phyloP scores from a whole-genome alignment of 2,329 filamentous ascomycete genomes.

The Xylariales sp. region DNA sequence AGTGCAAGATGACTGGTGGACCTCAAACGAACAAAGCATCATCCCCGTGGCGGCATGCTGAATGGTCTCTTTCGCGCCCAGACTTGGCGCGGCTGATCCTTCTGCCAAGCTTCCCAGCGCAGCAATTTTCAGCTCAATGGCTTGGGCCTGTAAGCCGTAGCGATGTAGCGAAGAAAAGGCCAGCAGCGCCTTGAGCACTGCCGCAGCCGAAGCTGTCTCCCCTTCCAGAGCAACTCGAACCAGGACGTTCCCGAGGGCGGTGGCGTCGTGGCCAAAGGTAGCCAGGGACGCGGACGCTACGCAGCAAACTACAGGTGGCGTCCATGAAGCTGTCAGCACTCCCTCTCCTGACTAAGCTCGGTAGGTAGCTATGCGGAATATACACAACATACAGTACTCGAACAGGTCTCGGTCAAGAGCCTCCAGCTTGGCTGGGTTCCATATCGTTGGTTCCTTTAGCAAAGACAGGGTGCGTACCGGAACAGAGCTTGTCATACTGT shows the following conservation, averaged over 20 bases:
- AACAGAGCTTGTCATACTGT: constrained; percentile 11
- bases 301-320: constrained; percentile 9
- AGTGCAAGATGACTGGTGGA: constrained; percentile 14
- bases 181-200: constrained; percentile 16
- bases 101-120: constrained; percentile 13
- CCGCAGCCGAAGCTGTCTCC: constrained; percentile 11
- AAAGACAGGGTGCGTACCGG: constrained; percentile 4
- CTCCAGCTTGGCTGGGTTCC: constrained; percentile 13
- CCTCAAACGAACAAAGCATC: constrained; percentile 22
- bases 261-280: constrained; percentile 16
- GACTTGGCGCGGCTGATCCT: constrained; percentile 2
- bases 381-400: constrained; percentile 12
- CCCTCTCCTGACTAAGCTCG: not conserved
- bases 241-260: constrained; percentile 15
- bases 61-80: constrained; percentile 14
- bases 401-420: constrained; percentile 12
- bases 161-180: constrained; percentile 18
- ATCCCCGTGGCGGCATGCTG: constrained; percentile 23
- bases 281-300: constrained; percentile 18
- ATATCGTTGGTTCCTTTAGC: constrained; percentile 12
- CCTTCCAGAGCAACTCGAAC: constrained; percentile 15
- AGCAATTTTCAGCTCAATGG: constrained; percentile 17
- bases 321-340: constrained; percentile 2
- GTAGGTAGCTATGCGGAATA: constrained; percentile 2
- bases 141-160: constrained; percentile 15